Evolutionary conservation across 1,284 basidiomycete species (phyloP).

Genomic region (Waitea zeae): DNA sequence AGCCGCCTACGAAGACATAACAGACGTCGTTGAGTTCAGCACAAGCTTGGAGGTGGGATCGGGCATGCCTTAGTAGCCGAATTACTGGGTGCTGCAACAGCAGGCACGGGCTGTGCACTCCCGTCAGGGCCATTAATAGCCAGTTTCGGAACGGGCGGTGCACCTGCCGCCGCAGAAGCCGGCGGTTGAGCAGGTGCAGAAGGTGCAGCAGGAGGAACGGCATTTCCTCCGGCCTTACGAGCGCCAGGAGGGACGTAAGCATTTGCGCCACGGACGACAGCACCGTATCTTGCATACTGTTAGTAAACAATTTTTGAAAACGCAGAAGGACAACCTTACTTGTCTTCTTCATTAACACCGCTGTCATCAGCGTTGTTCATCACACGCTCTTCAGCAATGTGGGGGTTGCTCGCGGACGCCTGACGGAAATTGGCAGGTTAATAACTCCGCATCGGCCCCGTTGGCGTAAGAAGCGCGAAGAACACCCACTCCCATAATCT

Average conservation of each 20-base stretch:
- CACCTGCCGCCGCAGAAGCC: too few relatives aligned
- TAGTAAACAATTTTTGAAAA: slow-evolving; percentile 1
- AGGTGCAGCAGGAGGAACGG: too few relatives aligned
- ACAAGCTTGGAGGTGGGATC: neutral
- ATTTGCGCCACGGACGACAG: slow-evolving; percentile 74
- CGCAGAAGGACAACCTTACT: slow-evolving; percentile 30
- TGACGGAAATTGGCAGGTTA: slow-evolving; percentile 27
- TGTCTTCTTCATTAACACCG: slow-evolving; percentile 86
- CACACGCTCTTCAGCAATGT: slow-evolving; percentile 84
- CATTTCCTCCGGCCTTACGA: slow-evolving; percentile 26
- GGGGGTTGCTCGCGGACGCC: slow-evolving; percentile 57
- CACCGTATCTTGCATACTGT: slow-evolving; percentile 56
- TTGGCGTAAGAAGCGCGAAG: neutral
- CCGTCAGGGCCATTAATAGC: slow-evolving; percentile 56
- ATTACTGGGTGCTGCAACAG: too few relatives aligned
- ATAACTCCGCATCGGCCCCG: neutral
- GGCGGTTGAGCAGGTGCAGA: too few relatives aligned
- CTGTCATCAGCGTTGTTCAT: slow-evolving; percentile 47
- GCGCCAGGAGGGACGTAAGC: slow-evolving; percentile 91
- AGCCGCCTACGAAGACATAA: slow-evolving; percentile 24
- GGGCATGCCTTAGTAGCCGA: slow-evolving; percentile 9
- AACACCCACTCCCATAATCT: slow-evolving; percentile 72
- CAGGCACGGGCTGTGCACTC: too few relatives aligned
- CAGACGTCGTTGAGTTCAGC: too few relatives aligned
- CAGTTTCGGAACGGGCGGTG: slow-evolving; percentile 46